These are phyloP conservation scores for Fusarium gaditjirri DNA, from an alignment of 2,329 filamentous ascomycete genomes.

Conservation along the genomic window DNA sequence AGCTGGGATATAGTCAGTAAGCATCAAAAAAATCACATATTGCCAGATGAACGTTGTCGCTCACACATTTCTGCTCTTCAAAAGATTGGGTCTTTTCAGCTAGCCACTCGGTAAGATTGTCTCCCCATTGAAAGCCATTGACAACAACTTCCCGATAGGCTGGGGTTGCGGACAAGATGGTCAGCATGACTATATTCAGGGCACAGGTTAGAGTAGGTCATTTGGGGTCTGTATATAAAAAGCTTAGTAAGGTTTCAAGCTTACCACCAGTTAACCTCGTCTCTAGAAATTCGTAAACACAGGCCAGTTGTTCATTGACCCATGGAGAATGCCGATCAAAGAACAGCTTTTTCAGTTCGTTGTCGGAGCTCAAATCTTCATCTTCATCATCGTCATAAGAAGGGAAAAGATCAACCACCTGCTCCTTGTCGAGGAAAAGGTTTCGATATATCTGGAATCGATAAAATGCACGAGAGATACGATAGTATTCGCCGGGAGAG, in stretches of 20 bases:
- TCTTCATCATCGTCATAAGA: not conserved
- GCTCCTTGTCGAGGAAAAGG: conserved; percentile 24
- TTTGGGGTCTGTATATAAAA: not conserved
- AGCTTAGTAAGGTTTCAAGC: not conserved
- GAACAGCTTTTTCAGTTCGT: conserved; percentile 33
- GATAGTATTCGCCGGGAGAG: conserved; percentile 23
- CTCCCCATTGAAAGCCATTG: conserved; percentile 33
- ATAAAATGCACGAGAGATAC: conserved; percentile 36
- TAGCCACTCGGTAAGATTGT: conserved; percentile 39
- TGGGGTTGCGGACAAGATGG: conserved; percentile 31
- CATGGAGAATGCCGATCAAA: conserved; percentile 36
- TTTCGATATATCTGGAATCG: conserved; percentile 41
- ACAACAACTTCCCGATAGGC: conserved; percentile 34
- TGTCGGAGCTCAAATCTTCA: not conserved
- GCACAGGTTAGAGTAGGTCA: conserved; percentile 9
- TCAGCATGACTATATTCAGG: conserved; percentile 34
- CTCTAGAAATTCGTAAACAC: conserved; percentile 37
- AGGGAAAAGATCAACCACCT: conserved; percentile 2
- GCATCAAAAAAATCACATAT: not conserved
- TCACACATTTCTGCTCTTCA: conserved; percentile 38
- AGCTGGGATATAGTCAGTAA: conserved; percentile 15
- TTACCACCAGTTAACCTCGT: conserved; percentile 32
- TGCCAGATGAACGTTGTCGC: not conserved
- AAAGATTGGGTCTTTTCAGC: conserved; percentile 29
- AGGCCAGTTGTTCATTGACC: conserved; percentile 40